These are phyloP conservation scores for Urtica urens DNA, from an alignment of 306 rosid genomes.

Conservation along the genomic window DNA sequence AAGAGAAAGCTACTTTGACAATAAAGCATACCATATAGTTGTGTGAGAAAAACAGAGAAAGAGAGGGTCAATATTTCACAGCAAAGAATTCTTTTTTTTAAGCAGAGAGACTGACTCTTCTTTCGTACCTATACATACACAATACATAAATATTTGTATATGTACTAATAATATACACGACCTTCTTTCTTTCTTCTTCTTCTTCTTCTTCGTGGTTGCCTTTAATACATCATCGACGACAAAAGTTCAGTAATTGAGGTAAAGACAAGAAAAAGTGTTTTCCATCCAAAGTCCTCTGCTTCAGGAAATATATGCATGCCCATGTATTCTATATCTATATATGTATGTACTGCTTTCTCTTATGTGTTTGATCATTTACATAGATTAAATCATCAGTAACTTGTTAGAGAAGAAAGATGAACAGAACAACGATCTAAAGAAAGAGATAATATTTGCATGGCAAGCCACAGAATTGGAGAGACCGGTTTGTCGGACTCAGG, in stretches of 20 bases:
- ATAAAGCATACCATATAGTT: constrained; percentile 20
- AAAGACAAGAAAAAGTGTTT: neutral
- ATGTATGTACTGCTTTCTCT: constrained; percentile 15
- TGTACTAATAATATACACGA: too few relatives aligned
- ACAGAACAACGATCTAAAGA: constrained; percentile 24
- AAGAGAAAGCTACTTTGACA: constrained; percentile 20
- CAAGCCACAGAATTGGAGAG: constrained; percentile 57
- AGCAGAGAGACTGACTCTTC: constrained; percentile 40
- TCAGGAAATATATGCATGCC: constrained; percentile 16
- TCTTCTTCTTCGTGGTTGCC: constrained; percentile 1
- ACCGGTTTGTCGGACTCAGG: constrained; percentile 67
- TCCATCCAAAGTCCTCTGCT: neutral
- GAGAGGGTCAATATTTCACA: constrained; percentile 17
- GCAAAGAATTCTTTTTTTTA: too few relatives aligned
- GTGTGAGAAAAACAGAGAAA: constrained; percentile 22
- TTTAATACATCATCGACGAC: too few relatives aligned
- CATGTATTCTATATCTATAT: constrained; percentile 9
- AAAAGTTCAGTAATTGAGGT: too few relatives aligned
- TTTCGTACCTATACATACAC: constrained; percentile 16
- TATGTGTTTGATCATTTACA: too few relatives aligned
- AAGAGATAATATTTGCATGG: constrained; percentile 51
- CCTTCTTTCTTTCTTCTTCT: constrained; percentile 27
- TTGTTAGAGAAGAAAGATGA: constrained; percentile 27
- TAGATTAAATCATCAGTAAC: constrained; percentile 30
- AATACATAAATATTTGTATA: constrained; percentile 17